Evolutionary conservation across 176 grass and related monocot species (phyloP).

Genomic region (Guadua angustifolia): DNA sequence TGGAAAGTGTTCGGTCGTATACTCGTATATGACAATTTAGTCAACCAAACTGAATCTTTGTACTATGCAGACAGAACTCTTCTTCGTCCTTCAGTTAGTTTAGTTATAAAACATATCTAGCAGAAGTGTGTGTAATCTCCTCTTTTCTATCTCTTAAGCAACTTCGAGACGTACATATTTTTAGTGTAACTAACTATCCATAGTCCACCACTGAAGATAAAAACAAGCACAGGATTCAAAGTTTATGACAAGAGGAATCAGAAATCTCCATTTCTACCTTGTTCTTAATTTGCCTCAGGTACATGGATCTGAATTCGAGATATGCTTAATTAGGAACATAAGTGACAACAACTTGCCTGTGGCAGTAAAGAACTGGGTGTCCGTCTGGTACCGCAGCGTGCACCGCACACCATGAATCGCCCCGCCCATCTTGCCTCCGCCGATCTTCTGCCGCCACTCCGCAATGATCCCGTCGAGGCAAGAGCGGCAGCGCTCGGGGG

Average conservation of each 20-base stretch:
- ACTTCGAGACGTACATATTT: neutral
- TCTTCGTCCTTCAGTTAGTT: neutral
- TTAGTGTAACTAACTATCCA: neutral
- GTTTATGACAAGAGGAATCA: neutral
- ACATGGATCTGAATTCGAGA: neutral
- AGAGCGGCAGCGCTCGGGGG: slow-evolving; percentile 34
- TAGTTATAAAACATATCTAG: neutral
- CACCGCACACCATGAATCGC: slow-evolving; percentile 53
- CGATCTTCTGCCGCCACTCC: neutral
- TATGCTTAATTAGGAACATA: neutral
- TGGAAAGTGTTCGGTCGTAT: neutral
- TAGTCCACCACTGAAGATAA: neutral
- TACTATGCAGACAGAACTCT: neutral
- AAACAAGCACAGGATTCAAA: neutral
- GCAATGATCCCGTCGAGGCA: slow-evolving; percentile 38
- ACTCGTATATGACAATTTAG: slow-evolving; percentile 3
- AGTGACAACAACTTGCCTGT: slow-evolving; percentile 25
- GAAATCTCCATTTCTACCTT: neutral
- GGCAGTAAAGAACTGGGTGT: slow-evolving; percentile 45
- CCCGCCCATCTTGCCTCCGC: slow-evolving; percentile 39
- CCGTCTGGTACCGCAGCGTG: slow-evolving; percentile 53
- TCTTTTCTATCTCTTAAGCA: neutral
- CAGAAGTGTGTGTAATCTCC: neutral
- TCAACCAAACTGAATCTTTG: neutral
- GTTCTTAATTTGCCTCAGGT: neutral